Conservation (phyloP, 257 asterid species). For the Fraxinus quadrangulata region DNA sequence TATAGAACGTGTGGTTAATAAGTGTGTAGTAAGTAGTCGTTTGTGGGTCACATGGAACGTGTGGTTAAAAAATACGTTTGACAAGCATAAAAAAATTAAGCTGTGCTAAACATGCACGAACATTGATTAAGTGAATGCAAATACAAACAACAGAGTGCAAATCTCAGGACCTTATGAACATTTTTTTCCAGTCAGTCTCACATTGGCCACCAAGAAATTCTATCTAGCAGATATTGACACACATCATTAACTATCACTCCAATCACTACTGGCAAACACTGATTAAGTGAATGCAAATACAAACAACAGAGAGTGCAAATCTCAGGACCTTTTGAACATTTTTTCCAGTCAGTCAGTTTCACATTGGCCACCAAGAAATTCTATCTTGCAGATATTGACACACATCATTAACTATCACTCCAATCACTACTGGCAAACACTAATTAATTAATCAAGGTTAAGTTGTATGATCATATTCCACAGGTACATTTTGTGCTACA, state of each 20-base stretch:
- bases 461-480: background rate
- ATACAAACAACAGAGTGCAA: background rate
- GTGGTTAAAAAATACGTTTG: background rate
- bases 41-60: too few species aligned
- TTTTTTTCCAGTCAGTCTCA: background rate
- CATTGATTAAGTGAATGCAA: background rate
- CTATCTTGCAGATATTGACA: background rate
- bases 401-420: constrained; percentile 11
- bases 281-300: background rate
- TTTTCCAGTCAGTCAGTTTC: background rate
- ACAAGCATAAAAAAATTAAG: background rate
- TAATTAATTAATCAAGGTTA: background rate
- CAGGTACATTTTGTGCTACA: background rate
- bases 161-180: constrained; percentile 1
- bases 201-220: background rate
- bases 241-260: constrained; percentile 14
- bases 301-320: background rate
- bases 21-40: too few species aligned
- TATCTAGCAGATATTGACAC: background rate
- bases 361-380: background rate
- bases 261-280: background rate
- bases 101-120: background rate
- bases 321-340: background rate
- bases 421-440: background rate
- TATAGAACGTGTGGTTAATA: background rate